Conservation (phyloP, 768 basidiomycete species). For the Daedaleopsis sinensis region DNA sequence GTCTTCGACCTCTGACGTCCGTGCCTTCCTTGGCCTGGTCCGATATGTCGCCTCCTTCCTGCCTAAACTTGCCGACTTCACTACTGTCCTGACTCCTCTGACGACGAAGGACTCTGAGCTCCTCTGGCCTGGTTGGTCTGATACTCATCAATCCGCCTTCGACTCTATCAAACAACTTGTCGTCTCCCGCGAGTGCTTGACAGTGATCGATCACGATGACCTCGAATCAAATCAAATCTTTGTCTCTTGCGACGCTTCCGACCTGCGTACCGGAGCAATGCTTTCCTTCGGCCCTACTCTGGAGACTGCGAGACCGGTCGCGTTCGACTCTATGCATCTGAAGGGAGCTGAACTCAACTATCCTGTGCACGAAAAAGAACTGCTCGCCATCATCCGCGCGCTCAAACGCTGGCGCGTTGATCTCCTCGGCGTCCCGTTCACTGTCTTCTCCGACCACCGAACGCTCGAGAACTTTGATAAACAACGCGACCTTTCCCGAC, state of each 20-base stretch:
- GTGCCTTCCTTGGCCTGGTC: too few species aligned
- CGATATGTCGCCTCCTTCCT: conserved; percentile 25
- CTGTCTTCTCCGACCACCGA: conserved; percentile 41
- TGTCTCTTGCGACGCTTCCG: conserved; percentile 37
- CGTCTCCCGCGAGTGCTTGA: conserved; percentile 30
- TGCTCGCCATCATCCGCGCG: conserved; percentile 39
- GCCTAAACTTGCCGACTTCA: conserved; percentile 22
- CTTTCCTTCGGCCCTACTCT: conserved; percentile 37
- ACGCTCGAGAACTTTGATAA: conserved; percentile 37
- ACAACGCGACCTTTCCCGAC: conserved; percentile 35
- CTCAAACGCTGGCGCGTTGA: conserved; percentile 28
- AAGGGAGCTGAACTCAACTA: conserved; percentile 36
- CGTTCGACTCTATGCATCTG: conserved; percentile 31
- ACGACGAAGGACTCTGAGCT: too few species aligned
- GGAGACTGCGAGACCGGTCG: conserved; percentile 35
- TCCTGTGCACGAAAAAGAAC: too few species aligned
- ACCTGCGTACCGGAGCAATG: conserved; percentile 33
- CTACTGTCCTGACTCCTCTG: conserved; percentile 20
- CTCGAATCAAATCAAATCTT: conserved; percentile 35
- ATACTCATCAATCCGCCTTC: conserved; percentile 37
- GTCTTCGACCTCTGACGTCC: conserved; percentile 17
- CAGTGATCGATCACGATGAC: conserved; percentile 35
- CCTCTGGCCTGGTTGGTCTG: conserved; percentile 31
- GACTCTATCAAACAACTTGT: conserved; percentile 38
- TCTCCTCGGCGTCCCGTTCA: conserved; percentile 27